Evolutionary conservation across 2,329 filamentous ascomycete genomes (phyloP), one percentile per base, ranked within the genome.

Genomic region (Apiospora rasikravindrae): DNA sequence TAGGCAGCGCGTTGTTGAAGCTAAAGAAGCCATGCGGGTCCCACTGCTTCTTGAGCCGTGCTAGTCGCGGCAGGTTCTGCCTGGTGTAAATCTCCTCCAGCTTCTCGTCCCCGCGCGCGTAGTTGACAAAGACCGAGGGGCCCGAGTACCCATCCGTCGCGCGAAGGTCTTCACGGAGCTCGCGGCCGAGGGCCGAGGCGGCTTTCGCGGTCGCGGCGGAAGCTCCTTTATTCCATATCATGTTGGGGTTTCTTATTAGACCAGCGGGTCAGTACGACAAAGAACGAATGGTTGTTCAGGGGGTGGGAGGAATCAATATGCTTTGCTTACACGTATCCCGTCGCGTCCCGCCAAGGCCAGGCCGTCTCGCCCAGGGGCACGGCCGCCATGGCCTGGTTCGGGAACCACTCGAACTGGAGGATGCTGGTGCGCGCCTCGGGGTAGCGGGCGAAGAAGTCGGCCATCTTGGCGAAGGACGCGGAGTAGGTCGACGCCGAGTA

Each of bases 261-360:
- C 33, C 33, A 37, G 8, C 8, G 2, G 33, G 33, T 37, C 33
- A 37, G 33, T 37, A 37, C 33, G 8, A 6, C 33, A 37, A 37
- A 37, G 33, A 37, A 37, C 33, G 5, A 37, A 6, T 37, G 33
- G 33, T 37, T 37, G 33, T 5, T 7, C 5, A 37, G 33, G 5
- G 2, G 33, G n/a, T n/a, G 8, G 33, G 33, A 5, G 33, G 5
- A 37, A 7, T 37, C 8, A 37, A 44, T 44, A 16, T 44, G 11
- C 42, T 14, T 44, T 44, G 16, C 45, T 49, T n/a, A 73, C 73
- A 33, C 74, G 77, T 73, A 74, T 64, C 51, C 73, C 72, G 22
- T 74, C 11, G 75, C 24, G 16, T 79, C 75, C 11, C 77, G 69
- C 77, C 77, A 45, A 14, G 78, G 74, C 37, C 77, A 80, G 0